A percentile compares a stretch with the other conserved stretches of the same genome.
These are phyloP conservation scores for Aspergillus taichungensis DNA, from an alignment of 495 filamentous ascomycete species.

Conservation along the genomic window DNA sequence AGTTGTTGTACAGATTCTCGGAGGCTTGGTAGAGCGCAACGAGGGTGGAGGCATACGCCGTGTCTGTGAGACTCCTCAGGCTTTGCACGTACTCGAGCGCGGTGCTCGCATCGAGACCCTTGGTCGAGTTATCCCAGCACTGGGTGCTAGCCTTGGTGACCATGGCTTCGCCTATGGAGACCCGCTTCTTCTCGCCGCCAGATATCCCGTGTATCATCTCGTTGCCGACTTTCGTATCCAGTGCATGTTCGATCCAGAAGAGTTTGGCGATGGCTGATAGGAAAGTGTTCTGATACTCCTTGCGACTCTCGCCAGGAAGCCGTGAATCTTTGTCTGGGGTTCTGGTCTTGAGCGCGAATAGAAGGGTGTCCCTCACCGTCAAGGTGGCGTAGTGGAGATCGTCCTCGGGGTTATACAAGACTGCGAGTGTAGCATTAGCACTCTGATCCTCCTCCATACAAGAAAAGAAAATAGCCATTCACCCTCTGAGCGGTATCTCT, in stretches of 20 bases:
- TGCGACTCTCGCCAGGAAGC: constrained; percentile 46
- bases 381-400: constrained; percentile 71
- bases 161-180: constrained; percentile 61
- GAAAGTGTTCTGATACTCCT: constrained; percentile 57
- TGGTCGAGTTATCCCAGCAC: constrained; percentile 63
- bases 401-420: constrained; percentile 61
- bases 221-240: constrained; percentile 61
- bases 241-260: constrained; percentile 67
- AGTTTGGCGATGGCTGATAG: constrained; percentile 63
- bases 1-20: constrained; percentile 57
- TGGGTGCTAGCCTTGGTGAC: constrained; percentile 55
- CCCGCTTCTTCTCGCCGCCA: constrained; percentile 67
- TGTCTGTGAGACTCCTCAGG: constrained; percentile 53
- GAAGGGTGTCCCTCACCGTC: constrained; percentile 58
- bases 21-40: constrained; percentile 68
- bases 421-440: constrained; percentile 10
- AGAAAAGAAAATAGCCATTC: neutral
- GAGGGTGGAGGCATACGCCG: constrained; percentile 48
- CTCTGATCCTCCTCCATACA: neutral
- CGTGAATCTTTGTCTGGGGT: constrained; percentile 59
- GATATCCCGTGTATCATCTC: constrained; percentile 58
- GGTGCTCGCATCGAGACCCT: constrained; percentile 59
- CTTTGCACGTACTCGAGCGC: constrained; percentile 59
- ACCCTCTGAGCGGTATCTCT: constrained; percentile 55
- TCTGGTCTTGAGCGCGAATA: constrained; percentile 60